Conservation (phyloP, 331 rosid genomes). For the Quercus tomentella region DNA sequence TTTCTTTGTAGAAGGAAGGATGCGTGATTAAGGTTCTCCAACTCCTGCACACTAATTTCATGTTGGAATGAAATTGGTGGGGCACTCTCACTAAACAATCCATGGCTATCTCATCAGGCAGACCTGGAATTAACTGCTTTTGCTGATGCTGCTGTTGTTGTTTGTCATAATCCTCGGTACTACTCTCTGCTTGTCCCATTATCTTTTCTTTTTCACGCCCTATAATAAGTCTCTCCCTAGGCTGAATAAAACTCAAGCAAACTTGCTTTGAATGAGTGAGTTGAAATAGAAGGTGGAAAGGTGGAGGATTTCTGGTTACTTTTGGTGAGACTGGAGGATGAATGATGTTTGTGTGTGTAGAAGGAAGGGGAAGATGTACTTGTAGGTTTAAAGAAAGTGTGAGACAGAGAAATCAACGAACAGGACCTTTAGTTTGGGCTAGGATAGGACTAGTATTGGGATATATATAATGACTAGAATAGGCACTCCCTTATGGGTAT, state of each 20-base stretch:
- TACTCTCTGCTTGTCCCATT: conserved; percentile 1
- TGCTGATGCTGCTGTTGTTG: neutral
- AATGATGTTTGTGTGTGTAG: neutral
- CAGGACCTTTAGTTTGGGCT: neutral
- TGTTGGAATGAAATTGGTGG: neutral
- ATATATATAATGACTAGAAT: no score
- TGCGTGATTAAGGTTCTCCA: neutral
- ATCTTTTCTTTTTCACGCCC: neutral
- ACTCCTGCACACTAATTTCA: neutral
- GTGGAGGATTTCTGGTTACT: neutral
- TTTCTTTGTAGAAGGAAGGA: neutral
- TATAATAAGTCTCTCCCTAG: no score
- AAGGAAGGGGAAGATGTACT: neutral
- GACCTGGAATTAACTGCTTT: neutral
- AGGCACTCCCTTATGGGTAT: neutral
- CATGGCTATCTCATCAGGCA: conserved; percentile 7
- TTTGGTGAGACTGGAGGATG: neutral
- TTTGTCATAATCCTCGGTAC: neutral
- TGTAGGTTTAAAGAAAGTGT: neutral
- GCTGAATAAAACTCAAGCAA: neutral
- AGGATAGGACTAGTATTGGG: no score
- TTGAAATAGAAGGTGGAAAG: neutral
- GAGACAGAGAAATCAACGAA: neutral
- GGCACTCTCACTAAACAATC: neutral
- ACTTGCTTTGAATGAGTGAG: neutral